Conservation (phyloP, 257 asterid genomes). For the Plantago ovata region DNA sequence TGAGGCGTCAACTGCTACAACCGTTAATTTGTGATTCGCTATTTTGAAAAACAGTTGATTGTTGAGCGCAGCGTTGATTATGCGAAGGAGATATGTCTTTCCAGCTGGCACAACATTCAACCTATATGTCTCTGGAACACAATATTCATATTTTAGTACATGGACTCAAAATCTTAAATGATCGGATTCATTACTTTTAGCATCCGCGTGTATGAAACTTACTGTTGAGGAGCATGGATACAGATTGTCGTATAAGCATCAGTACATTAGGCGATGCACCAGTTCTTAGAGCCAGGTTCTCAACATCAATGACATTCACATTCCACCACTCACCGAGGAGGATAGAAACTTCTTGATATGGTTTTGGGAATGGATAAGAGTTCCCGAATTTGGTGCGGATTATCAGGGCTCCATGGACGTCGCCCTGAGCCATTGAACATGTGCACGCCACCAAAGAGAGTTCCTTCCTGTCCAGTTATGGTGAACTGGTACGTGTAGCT, state of each 20-base stretch:
- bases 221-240: constrained; percentile 59
- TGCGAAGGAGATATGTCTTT: too few relatives aligned
- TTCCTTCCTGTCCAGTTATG: constrained; percentile 60
- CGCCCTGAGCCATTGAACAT: constrained; percentile 53
- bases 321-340: constrained; percentile 73
- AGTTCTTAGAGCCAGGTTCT: constrained; percentile 30
- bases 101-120: constrained; percentile 41
- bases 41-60: constrained; percentile 61
- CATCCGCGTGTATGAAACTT: constrained; percentile 12
- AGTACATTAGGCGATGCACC: constrained; percentile 43
- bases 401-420: constrained; percentile 65
- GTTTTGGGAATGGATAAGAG: constrained; percentile 59
- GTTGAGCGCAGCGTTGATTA: too few relatives aligned
- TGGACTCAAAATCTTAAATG: not conserved
- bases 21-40: constrained; percentile 55
- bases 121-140: constrained; percentile 33
- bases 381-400: constrained; percentile 54
- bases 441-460: too few relatives aligned
- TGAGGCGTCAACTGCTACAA: constrained; percentile 59
- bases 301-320: constrained; percentile 55
- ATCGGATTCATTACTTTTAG: too few relatives aligned
- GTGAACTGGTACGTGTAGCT: constrained; percentile 58
- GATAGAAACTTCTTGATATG: constrained; percentile 52
- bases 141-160: not conserved
- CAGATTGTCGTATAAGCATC: constrained; percentile 69